Evolutionary conservation across 306 rosid genomes (phyloP).

Genomic region (Datisca glomerata): DNA sequence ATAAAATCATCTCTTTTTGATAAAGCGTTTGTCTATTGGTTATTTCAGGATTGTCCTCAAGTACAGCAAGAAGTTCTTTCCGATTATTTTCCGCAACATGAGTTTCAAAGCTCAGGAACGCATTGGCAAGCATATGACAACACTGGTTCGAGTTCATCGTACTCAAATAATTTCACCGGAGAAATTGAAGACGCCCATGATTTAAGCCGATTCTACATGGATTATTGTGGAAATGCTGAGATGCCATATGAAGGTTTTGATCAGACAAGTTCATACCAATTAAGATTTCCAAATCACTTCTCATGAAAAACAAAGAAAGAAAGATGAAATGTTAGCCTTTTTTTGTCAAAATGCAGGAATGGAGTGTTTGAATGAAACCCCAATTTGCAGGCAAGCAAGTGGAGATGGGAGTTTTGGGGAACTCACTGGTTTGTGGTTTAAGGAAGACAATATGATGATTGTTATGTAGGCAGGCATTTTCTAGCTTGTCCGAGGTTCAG

Average conservation of each 20-base stretch:
- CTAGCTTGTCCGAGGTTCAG: no score
- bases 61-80: constrained; percentile 32
- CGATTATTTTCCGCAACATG: constrained; percentile 30
- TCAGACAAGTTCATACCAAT: constrained; percentile 27
- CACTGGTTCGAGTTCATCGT: constrained; percentile 50
- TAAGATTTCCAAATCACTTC: constrained; percentile 27
- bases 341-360: no score
- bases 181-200: constrained; percentile 35
- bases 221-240: constrained; percentile 32
- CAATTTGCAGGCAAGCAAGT: constrained; percentile 22
- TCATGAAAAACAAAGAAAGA: constrained; percentile 22
- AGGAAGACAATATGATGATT: no score
- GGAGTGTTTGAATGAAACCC: constrained; percentile 19
- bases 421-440: no score
- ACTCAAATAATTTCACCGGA: constrained; percentile 50
- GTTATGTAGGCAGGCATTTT: no score
- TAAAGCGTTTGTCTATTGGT: constrained; percentile 9
- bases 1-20: no score
- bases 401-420: constrained; percentile 25
- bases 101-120: constrained; percentile 22
- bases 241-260: constrained; percentile 43
- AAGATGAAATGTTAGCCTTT: constrained; percentile 13
- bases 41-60: constrained; percentile 56
- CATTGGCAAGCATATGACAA: constrained; percentile 46
- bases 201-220: constrained; percentile 33